Base-by-base conservation (phyloP, 805 yeast species). In the Schwanniomyces vanrijiae region DNA sequence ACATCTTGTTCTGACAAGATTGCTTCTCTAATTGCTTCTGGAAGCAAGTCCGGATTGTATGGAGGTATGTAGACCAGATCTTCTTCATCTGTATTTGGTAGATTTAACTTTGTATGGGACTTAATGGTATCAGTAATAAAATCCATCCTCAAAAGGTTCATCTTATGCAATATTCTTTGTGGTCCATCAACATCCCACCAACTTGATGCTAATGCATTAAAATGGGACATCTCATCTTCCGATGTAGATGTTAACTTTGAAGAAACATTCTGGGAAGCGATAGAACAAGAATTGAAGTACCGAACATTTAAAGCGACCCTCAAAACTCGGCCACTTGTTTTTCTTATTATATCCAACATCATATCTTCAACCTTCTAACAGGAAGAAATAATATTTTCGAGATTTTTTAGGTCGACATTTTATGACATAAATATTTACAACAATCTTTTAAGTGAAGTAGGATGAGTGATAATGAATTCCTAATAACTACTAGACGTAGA, bases 131-230 rank as follows among this genome's bases (percentile, higher is more conserved):
- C 77, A 51, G 80, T 81, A 42, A 94, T 83, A 61, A 90, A 94
- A 63, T 90, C 97, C 86, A 92, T 78, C 52, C 99, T 73, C 44
- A 89, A 73, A 42, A 89, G 72, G 63, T 94, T 94, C 99, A 94
- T 92, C 68, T 90, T 88, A 68, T 94, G 98, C 37, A 94, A 76
- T 46, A 94, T 88, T 34, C 99, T 73, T 62, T 94, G 98, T 1
- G 97, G 86, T 0, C 99, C 99, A 53, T 83, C 69, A 11, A 88
- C 83, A 57, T 94, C 96, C 99, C 99, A 94, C 99, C 99, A 94
- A n/a, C 89, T 68, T n/a, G 86, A 75, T 1, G 99, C 99, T 39
- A 94, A 73, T 28, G 84, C 81, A 55, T 88, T 83, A 67, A 94
- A 94, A 65, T 94, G 98, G 8, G 77, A 67, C 64, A 84, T 74